Percentiles rank a stretch among this genome's conserved stretches.
phyloP scores from a whole-genome alignment of 352 stramenopile genomes.

The Globisporangium orthogonon region DNA sequence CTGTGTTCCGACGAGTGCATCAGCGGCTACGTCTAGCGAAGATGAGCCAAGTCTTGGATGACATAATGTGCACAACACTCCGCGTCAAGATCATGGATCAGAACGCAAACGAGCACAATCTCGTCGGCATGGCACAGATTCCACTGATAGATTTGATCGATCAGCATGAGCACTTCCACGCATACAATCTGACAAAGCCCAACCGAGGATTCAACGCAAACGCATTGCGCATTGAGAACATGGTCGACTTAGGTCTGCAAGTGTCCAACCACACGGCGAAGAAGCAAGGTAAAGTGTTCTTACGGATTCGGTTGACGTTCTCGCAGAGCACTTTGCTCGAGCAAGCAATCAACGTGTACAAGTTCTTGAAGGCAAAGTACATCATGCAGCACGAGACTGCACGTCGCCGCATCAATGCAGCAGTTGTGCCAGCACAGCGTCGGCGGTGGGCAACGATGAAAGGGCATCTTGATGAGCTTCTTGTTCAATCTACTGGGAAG shows the following conservation, averaged over 20 bases:
- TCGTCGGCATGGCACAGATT: slow-evolving; percentile 51
- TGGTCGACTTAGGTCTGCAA: slow-evolving; percentile 2
- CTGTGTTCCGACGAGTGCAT: slow-evolving; percentile 40
- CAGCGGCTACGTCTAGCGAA: slow-evolving; percentile 50
- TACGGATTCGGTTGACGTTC: slow-evolving; percentile 42
- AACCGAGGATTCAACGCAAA: slow-evolving; percentile 2
- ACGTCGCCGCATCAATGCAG: slow-evolving; percentile 45
- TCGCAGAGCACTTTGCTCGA: slow-evolving; percentile 60
- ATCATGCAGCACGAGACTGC: slow-evolving; percentile 51
- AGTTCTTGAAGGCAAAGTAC: slow-evolving; percentile 52
- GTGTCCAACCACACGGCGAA: not conserved
- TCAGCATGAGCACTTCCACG: slow-evolving; percentile 43
- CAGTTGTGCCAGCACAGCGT: slow-evolving; percentile 54
- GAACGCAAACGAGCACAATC: slow-evolving; percentile 34
- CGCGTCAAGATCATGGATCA: slow-evolving; percentile 57
- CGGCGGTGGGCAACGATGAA: slow-evolving; percentile 57
- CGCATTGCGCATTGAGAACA: slow-evolving; percentile 4
- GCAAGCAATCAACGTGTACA: slow-evolving; percentile 57
- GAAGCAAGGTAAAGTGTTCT: slow-evolving; percentile 30
- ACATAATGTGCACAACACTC: slow-evolving; percentile 52
- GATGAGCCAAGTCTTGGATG: slow-evolving; percentile 46
- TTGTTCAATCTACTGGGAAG: slow-evolving; percentile 31
- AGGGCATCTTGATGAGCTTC: slow-evolving; percentile 48
- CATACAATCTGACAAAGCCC: slow-evolving; percentile 46
- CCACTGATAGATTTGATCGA: slow-evolving; percentile 67